Conservation (phyloP, 176 grass and related monocot genomes). For the Cenchrus purpureus region DNA sequence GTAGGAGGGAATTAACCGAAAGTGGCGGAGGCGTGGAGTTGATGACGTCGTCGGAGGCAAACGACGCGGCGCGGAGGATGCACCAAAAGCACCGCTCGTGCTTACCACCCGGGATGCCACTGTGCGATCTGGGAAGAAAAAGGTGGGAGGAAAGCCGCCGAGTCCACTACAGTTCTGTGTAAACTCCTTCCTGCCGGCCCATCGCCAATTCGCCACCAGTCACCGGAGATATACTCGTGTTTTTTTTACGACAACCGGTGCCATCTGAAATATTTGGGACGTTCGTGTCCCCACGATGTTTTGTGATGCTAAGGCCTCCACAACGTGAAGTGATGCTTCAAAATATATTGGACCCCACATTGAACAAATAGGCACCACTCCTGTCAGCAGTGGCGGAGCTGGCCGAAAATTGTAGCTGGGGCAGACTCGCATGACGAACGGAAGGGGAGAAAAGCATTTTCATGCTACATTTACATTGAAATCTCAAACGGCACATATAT, state of each 20-base stretch:
- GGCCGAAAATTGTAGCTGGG: no score
- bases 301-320: neutral
- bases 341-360: no score
- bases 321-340: no score
- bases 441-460: no score
- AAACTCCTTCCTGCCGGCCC: neutral
- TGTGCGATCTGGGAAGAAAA: neutral
- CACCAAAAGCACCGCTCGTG: constrained; percentile 11
- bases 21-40: constrained; percentile 36
- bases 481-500: no score
- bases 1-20: constrained; percentile 39
- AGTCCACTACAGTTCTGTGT: neutral
- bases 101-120: neutral
- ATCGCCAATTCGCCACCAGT: neutral
- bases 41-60: neutral
- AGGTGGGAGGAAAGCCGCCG: neutral
- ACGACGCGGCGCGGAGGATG: neutral
- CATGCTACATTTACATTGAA: no score
- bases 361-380: no score
- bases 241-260: neutral
- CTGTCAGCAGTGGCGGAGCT: no score
- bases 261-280: neutral
- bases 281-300: constrained; percentile 33
- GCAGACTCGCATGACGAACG: no score
- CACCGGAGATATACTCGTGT: neutral